phyloP scores from a whole-genome alignment of 768 basidiomycete genomes.

The Neoboletus subvelutipes region DNA sequence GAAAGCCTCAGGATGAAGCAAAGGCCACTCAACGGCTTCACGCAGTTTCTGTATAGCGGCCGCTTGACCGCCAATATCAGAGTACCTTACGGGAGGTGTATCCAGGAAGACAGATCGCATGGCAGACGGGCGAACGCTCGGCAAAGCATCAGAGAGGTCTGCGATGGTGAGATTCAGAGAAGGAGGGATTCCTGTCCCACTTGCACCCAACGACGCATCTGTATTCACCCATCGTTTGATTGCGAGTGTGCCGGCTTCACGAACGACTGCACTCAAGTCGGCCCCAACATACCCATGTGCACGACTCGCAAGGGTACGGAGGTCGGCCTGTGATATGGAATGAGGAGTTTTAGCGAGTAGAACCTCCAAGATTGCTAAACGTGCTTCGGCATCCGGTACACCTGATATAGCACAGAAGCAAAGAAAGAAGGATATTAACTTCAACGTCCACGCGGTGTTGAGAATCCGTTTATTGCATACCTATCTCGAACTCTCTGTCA shows the following conservation, averaged over 20 bases:
- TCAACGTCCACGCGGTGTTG: background rate
- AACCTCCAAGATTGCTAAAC: conserved; percentile 84
- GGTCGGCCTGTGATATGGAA: conserved; percentile 54
- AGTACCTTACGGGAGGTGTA: conserved; percentile 75
- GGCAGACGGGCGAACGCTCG: conserved; percentile 84
- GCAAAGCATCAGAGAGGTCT: conserved; percentile 72
- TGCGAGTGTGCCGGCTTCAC: conserved; percentile 88
- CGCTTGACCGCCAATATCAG: conserved; percentile 88
- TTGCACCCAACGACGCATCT: conserved; percentile 6
- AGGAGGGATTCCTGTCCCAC: conserved; percentile 5
- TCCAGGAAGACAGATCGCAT: conserved; percentile 93
- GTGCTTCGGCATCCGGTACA: conserved; percentile 83
- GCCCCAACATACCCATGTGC: conserved; percentile 98
- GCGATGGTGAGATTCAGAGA: conserved; percentile 47
- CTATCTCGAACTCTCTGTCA: conserved; percentile 95
- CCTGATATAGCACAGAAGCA: conserved; percentile 45
- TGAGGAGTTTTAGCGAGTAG: conserved; percentile 82
- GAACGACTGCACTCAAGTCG: conserved; percentile 87
- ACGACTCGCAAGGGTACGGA: conserved; percentile 64
- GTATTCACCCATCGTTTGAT: conserved; percentile 77
- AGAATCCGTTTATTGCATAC: conserved; percentile 37
- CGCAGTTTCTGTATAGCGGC: conserved; percentile 79
- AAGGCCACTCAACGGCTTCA: conserved; percentile 95
- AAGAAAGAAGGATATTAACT: background rate
- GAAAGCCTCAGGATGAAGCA: conserved; percentile 85